phyloP scores from a whole-genome alignment of 2,329 filamentous ascomycete species.

The Aspergillus sp. region DNA sequence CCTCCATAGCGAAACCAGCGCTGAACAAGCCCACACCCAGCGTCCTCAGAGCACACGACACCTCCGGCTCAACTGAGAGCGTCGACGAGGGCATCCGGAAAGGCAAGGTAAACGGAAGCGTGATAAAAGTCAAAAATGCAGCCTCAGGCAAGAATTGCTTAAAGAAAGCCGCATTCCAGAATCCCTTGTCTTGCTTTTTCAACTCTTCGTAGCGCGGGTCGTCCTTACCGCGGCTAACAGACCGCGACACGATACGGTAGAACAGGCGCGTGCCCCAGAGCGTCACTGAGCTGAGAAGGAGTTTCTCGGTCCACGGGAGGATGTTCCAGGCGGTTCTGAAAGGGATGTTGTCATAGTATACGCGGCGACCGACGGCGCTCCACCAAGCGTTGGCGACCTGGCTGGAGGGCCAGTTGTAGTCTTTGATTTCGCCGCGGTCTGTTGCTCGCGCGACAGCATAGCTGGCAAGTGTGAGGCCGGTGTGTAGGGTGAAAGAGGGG shows the following conservation, averaged over 20 bases:
- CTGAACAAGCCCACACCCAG: conserved; percentile 51
- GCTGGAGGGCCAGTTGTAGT: conserved; percentile 52
- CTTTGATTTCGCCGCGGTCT: conserved; percentile 53
- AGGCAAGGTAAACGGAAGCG: conserved; percentile 51
- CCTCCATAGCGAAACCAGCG: conserved; percentile 51
- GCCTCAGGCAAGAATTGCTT: conserved; percentile 53
- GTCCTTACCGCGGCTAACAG: conserved; percentile 46
- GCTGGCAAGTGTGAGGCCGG: conserved; percentile 45
- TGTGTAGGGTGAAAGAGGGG: conserved; percentile 50
- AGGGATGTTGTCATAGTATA: conserved; percentile 42
- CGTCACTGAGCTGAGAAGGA: conserved; percentile 51
- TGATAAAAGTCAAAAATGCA: conserved; percentile 50
- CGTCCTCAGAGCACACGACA: conserved; percentile 23
- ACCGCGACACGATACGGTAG: conserved; percentile 47
- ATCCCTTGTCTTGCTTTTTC: conserved; percentile 45
- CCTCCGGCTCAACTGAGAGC: conserved; percentile 26
- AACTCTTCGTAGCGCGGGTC: conserved; percentile 49
- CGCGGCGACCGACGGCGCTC: conserved; percentile 49
- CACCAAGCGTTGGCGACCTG: conserved; percentile 56
- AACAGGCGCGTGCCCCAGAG: conserved; percentile 53
- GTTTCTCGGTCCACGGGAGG: conserved; percentile 49
- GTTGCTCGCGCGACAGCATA: conserved; percentile 49
- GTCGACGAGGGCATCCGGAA: conserved; percentile 33
- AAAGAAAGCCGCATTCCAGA: conserved; percentile 53
- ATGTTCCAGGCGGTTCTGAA: conserved; percentile 41